Conservation (phyloP, 495 filamentous ascomycete species). For the Hypoxylon crocopeplum region DNA sequence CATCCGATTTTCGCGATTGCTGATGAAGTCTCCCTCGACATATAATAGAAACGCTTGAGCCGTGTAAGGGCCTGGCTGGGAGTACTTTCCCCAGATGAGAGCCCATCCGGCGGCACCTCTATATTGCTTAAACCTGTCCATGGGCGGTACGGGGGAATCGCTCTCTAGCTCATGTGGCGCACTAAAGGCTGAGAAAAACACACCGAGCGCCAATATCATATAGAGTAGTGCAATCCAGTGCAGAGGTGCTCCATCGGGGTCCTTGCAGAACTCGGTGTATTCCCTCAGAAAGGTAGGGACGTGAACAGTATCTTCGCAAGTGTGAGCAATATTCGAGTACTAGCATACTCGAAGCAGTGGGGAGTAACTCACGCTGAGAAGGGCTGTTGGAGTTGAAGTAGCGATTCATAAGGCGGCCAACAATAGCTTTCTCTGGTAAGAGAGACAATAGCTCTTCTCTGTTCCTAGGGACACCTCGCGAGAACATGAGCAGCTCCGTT, state of each 20-base stretch:
- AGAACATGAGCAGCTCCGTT: constrained; percentile 42
- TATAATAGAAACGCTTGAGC: constrained; percentile 59
- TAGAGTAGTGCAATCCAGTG: constrained; percentile 56
- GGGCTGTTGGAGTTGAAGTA: constrained; percentile 59
- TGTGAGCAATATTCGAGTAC: constrained; percentile 14
- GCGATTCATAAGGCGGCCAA: constrained; percentile 52
- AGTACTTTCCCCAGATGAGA: constrained; percentile 54
- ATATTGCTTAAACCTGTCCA: constrained; percentile 48
- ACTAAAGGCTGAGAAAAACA: constrained; percentile 47
- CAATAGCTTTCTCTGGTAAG: constrained; percentile 47
- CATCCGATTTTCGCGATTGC: constrained; percentile 51
- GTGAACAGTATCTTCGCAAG: constrained; percentile 48
- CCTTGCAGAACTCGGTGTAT: constrained; percentile 57
- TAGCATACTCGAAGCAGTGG: not conserved
- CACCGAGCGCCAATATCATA: constrained; percentile 49
- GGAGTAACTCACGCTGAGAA: constrained; percentile 44
- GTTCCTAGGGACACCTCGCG: constrained; percentile 34
- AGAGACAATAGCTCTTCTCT: constrained; percentile 48
- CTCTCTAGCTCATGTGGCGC: constrained; percentile 49
- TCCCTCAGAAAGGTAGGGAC: constrained; percentile 53
- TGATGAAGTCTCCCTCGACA: constrained; percentile 53
- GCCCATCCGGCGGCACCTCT: constrained; percentile 48
- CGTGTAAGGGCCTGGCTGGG: constrained; percentile 50
- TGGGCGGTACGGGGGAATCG: constrained; percentile 38
- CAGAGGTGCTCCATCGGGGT: constrained; percentile 44